Evolutionary conservation across 2,329 filamentous ascomycete genomes (phyloP).

Genomic region (Fusarium irregulare): DNA sequence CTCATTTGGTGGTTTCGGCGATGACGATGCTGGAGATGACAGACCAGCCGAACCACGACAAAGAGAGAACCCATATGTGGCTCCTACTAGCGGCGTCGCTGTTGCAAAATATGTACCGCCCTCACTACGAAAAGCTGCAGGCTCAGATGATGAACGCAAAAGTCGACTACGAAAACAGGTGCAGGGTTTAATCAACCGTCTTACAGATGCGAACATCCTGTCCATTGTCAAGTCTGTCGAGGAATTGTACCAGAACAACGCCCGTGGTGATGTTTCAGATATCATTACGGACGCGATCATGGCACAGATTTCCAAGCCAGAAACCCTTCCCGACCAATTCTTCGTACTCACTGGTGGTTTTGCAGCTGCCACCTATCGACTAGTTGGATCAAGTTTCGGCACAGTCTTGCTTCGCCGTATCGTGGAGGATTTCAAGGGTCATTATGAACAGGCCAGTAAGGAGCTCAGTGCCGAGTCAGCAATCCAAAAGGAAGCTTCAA

Average conservation of each 20-base stretch:
- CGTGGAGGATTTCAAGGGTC: slow-evolving; percentile 77
- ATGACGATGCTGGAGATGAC: slow-evolving; percentile 48
- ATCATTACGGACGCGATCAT: slow-evolving; percentile 82
- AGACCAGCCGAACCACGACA: slow-evolving; percentile 58
- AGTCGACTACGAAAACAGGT: slow-evolving; percentile 79
- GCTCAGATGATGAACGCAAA: slow-evolving; percentile 74
- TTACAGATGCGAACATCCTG: slow-evolving; percentile 90
- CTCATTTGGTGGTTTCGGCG: slow-evolving; percentile 56
- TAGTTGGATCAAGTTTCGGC: slow-evolving; percentile 89
- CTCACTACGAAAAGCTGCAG: slow-evolving; percentile 74
- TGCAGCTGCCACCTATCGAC: slow-evolving; percentile 85
- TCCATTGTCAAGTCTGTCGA: slow-evolving; percentile 87
- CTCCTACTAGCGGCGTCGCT: slow-evolving; percentile 66
- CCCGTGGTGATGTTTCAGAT: slow-evolving; percentile 88
- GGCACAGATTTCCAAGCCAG: slow-evolving; percentile 81
- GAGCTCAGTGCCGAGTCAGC: slow-evolving; percentile 54
- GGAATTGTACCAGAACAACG: slow-evolving; percentile 82
- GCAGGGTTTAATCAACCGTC: slow-evolving; percentile 89
- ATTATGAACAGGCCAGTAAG: slow-evolving; percentile 63
- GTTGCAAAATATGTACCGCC: slow-evolving; percentile 88
- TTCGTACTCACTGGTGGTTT: slow-evolving; percentile 92
- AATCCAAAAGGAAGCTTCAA: slow-evolving; percentile 62
- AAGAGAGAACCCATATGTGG: slow-evolving; percentile 89
- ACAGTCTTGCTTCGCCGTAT: slow-evolving; percentile 85
- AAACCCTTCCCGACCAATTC: slow-evolving; percentile 85